phyloP scores from a whole-genome alignment of 805 yeast species.

The Clavispora santaluciae region DNA sequence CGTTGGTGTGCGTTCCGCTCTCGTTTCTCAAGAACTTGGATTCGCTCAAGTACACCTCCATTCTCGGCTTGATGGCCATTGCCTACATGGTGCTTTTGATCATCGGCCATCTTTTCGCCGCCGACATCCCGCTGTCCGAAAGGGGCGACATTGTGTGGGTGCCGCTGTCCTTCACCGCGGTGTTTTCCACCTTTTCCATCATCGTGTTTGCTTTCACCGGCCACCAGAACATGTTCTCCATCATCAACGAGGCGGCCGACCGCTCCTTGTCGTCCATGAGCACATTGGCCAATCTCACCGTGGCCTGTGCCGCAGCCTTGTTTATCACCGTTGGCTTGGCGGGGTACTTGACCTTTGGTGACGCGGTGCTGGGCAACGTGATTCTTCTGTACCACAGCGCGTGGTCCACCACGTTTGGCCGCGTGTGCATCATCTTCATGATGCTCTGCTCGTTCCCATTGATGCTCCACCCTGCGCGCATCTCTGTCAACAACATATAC shows the following conservation, averaged over 20 bases:
- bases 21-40: constrained; percentile 73
- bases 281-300: constrained; percentile 47
- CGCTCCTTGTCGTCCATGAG: constrained; percentile 44
- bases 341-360: constrained; percentile 81
- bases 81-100: constrained; percentile 72
- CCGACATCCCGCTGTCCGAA: constrained; percentile 42
- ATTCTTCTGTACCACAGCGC: constrained; percentile 66
- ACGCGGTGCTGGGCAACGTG: constrained; percentile 63
- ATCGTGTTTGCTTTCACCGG: constrained; percentile 94
- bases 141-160: constrained; percentile 27
- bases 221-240: constrained; percentile 90
- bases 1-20: constrained; percentile 47
- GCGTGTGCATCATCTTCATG: constrained; percentile 72
- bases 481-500: constrained; percentile 69
- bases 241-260: constrained; percentile 72
- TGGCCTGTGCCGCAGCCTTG: constrained; percentile 54
- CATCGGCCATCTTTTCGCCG: constrained; percentile 57
- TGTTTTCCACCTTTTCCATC: constrained; percentile 75
- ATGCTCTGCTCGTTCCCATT: constrained; percentile 84
- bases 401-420: constrained; percentile 67
- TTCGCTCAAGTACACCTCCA: constrained; percentile 79
- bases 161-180: constrained; percentile 42
- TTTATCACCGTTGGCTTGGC: constrained; percentile 71
- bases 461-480: constrained; percentile 87
- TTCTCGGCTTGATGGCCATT: constrained; percentile 77